These are phyloP conservation scores for Aspergillus novoparasiticus DNA, from an alignment of 2,329 filamentous ascomycete genomes.

Conservation along the genomic window DNA sequence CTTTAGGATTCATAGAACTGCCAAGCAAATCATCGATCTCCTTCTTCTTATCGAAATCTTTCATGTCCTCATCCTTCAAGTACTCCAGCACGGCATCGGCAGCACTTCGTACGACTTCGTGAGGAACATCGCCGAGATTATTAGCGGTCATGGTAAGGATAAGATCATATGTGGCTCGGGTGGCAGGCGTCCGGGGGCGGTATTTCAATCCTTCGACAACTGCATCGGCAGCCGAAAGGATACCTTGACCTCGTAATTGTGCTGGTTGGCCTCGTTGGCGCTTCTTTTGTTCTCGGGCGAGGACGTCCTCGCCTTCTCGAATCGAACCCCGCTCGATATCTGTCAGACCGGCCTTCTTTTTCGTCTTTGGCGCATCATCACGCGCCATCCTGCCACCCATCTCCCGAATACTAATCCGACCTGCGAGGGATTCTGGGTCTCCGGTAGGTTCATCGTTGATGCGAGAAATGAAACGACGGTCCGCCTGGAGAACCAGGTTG, in stretches of 20 bases:
- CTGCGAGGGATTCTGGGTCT: conserved; percentile 95
- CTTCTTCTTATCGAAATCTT: conserved; percentile 98
- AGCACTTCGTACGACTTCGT: conserved; percentile 88
- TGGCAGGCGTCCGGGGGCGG: conserved; percentile 86
- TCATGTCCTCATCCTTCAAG: conserved; percentile 91
- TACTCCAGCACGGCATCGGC: conserved; percentile 90
- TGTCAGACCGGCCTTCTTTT: conserved; percentile 69
- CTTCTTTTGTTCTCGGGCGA: conserved; percentile 83
- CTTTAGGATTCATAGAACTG: conserved; percentile 76
- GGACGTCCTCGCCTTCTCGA: conserved; percentile 78
- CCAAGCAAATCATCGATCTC: conserved; percentile 93
- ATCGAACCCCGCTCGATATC: conserved; percentile 74
- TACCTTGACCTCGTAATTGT: conserved; percentile 71
- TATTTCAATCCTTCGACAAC: conserved; percentile 91
- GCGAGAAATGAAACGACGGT: conserved; percentile 91
- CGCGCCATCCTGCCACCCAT: conserved; percentile 87
- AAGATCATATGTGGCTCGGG: conserved; percentile 89
- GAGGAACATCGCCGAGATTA: conserved; percentile 87
- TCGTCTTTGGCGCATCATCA: conserved; percentile 78
- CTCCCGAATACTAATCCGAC: conserved; percentile 87
- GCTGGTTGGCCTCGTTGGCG: conserved; percentile 74
- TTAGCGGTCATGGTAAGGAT: conserved; percentile 88
- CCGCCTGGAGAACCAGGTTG: conserved; percentile 99
- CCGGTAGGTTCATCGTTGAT: conserved; percentile 93
- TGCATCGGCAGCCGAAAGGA: conserved; percentile 81